Evolutionary conservation across 2,329 filamentous ascomycete species (phyloP), one percentile per base, ranked within the genome.

Genomic region (Ilyonectria sp.): DNA sequence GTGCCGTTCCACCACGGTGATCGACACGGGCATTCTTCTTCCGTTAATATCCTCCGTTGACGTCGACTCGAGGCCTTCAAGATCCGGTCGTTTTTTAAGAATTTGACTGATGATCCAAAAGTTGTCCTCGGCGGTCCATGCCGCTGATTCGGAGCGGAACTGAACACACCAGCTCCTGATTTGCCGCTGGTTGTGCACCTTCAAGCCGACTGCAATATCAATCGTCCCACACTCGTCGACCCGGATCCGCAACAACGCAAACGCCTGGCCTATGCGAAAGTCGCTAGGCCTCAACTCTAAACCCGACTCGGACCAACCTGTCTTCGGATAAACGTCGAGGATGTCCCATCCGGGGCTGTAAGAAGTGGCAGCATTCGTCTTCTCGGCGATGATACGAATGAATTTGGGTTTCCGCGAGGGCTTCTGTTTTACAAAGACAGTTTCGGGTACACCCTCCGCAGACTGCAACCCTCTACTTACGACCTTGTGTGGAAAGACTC

Each of bases 121-220:
- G 19, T 44, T 58, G 23, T 58, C 26, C 40, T 33, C 40, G 26
- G 43, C 37, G 9, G 10, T 21, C 55, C 55, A 58, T 21, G 43
- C 33, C 4, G 37, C 15, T 15, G 40, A 58, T 23, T 58, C 55
- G 13, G 55, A 37, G 19, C 26, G 35, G 19, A 46, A 44, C 29
- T n/a, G 40, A 10, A 19, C 15, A 23, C 55, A 58, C 55, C 55
- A 58, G 31, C 40, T 58, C 55, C 40, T 58, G 40, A 58, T 21
- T 33, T 47, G 9, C 15, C 40, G 55, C 23, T 26, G 11, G 13
- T 47, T 33, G 17, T 44, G 6, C 9, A 58, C 19, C 40, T 46
- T 44, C 55, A 58, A 46, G 11, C 55, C 55, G 31, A 58, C 55
- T n/a, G 37, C 55, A 17, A 58, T 23, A 7, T 58, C 55, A 13